Evolutionary conservation across 805 yeast genomes (phyloP).

Genomic region (Kazachstania taianensis): DNA sequence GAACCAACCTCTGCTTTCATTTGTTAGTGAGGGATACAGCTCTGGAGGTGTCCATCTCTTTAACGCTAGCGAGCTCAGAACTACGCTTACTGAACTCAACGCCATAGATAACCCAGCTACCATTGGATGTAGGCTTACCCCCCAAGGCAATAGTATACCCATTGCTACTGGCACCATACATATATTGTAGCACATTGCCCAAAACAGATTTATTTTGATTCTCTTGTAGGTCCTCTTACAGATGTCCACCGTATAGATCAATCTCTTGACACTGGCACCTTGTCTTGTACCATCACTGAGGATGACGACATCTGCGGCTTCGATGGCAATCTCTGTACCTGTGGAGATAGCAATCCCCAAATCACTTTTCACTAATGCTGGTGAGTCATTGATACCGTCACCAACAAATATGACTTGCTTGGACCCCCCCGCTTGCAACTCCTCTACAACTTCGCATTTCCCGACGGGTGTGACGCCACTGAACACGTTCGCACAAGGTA

Average conservation of each 20-base stretch:
- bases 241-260: slow-evolving; percentile 54
- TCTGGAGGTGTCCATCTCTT: slow-evolving; percentile 52
- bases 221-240: slow-evolving; percentile 60
- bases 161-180: slow-evolving; percentile 89
- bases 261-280: slow-evolving; percentile 34
- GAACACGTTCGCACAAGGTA: slow-evolving; percentile 52
- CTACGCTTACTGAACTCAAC: slow-evolving; percentile 81
- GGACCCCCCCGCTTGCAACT: slow-evolving; percentile 37
- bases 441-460: slow-evolving; percentile 57
- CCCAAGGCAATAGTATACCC: slow-evolving; percentile 78
- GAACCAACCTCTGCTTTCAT: too few species aligned
- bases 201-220: slow-evolving; percentile 70
- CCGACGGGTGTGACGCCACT: slow-evolving; percentile 70
- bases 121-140: slow-evolving; percentile 71
- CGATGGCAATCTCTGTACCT: slow-evolving; percentile 93
- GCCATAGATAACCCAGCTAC: slow-evolving; percentile 93
- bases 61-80: slow-evolving; percentile 63
- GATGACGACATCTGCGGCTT: slow-evolving; percentile 88
- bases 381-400: slow-evolving; percentile 97
- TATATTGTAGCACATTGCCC: slow-evolving; percentile 79
- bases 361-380: slow-evolving; percentile 82
- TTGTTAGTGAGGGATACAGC: too few species aligned
- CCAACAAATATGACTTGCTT: slow-evolving; percentile 77
- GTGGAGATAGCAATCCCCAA: slow-evolving; percentile 86
- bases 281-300: slow-evolving; percentile 33